A percentile compares a stretch with the other conserved stretches of the same genome.
phyloP scores from a whole-genome alignment of 1,139 yeast genomes.

The Sugiyamaella sp. region DNA sequence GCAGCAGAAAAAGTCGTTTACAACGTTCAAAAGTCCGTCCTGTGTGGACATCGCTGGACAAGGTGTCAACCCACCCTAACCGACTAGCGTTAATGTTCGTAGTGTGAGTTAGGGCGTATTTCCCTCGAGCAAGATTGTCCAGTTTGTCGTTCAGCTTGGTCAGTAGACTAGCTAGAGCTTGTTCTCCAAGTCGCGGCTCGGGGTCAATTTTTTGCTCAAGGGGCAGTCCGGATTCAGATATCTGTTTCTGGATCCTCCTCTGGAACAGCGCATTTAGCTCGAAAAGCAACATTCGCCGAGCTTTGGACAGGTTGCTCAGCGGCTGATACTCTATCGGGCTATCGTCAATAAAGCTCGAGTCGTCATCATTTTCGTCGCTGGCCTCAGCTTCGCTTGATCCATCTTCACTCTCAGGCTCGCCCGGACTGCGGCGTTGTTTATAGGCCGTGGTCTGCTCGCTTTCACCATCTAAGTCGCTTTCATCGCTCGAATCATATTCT shows the following conservation, averaged over 20 bases:
- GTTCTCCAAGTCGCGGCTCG: constrained; percentile 29
- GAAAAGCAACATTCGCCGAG: constrained; percentile 26
- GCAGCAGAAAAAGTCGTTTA: constrained; percentile 26
- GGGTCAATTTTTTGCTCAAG: constrained; percentile 28
- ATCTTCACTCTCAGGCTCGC: too few species aligned
- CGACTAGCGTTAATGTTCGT: background rate
- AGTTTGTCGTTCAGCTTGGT: constrained; percentile 2
- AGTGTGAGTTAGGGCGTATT: background rate
- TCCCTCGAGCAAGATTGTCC: constrained; percentile 9
- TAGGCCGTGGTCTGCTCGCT: background rate
- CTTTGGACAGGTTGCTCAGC: constrained; percentile 12
- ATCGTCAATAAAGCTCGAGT: constrained; percentile 2
- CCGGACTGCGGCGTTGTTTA: too few species aligned
- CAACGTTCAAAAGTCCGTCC: constrained; percentile 30
- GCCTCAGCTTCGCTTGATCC: background rate
- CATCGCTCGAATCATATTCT: background rate
- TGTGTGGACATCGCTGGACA: constrained; percentile 24
- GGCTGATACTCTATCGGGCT: background rate
- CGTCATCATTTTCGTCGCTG: background rate
- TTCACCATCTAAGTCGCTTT: background rate
- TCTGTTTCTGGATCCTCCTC: constrained; percentile 27
- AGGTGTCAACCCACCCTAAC: constrained; percentile 26
- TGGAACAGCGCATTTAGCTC: constrained; percentile 34
- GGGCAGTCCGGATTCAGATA: constrained; percentile 21
- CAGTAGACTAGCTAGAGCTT: constrained; percentile 20